Evolutionary conservation across 257 asterid species (phyloP).

Genomic region (Leptodermis oblonga): DNA sequence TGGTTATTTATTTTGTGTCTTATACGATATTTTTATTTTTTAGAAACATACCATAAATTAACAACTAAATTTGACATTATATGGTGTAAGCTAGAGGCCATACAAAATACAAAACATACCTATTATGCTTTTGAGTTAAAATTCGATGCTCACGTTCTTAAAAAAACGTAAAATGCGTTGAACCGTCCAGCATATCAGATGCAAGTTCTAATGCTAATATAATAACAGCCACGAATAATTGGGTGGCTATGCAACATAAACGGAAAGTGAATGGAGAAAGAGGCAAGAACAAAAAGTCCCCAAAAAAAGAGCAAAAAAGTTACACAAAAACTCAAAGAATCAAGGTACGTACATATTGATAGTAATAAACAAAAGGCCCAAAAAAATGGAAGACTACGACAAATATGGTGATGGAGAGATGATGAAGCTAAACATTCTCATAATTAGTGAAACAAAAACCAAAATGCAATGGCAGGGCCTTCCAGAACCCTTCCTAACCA

Average conservation of each 20-base stretch:
- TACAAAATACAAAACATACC: too few species aligned
- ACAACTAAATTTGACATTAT: too few species aligned
- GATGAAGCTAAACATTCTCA: slow-evolving; percentile 5
- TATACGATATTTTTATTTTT: too few species aligned
- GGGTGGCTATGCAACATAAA: slow-evolving; percentile 20
- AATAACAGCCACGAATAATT: slow-evolving; percentile 15
- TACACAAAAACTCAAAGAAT: neutral
- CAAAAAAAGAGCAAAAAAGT: neutral
- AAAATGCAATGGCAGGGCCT: slow-evolving; percentile 44
- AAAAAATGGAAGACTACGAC: neutral
- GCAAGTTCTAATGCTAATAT: too few species aligned
- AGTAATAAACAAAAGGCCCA: slow-evolving; percentile 2
- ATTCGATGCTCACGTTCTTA: too few species aligned
- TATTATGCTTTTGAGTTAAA: too few species aligned
- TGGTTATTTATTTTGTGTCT: too few species aligned
- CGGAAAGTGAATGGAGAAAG: slow-evolving; percentile 18
- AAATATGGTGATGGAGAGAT: slow-evolving; percentile 20
- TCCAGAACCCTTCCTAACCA: slow-evolving; percentile 29
- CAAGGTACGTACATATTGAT: neutral
- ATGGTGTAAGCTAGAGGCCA: too few species aligned
- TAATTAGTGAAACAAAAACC: neutral
- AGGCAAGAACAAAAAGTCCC: neutral
- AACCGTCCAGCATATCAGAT: neutral
- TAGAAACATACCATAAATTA: too few species aligned
- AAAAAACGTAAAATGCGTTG: too few species aligned